Evolutionary conservation across 2,329 filamentous ascomycete species (phyloP).

Genomic region (Stagonosporopsis chrysanthemi): DNA sequence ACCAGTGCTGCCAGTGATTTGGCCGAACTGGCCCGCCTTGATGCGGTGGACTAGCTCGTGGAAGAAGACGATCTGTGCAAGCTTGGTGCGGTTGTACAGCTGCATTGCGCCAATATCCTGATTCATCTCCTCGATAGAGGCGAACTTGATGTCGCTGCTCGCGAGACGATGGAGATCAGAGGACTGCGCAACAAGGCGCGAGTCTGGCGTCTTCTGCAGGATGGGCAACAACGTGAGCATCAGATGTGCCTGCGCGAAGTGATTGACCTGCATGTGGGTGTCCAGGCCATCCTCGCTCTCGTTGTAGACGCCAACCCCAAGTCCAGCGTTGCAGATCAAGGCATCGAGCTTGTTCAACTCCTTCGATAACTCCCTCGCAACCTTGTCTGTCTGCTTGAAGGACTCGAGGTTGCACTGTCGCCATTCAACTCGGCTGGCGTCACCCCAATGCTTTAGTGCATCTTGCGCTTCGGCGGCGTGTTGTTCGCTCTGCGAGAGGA

Average conservation of each 20-base stretch:
- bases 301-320: slow-evolving; percentile 59
- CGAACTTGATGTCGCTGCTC: slow-evolving; percentile 52
- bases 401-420: slow-evolving; percentile 57
- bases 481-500: slow-evolving; percentile 59
- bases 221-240: slow-evolving; percentile 56
- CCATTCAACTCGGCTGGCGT: slow-evolving; percentile 55
- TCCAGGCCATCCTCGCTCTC: slow-evolving; percentile 61
- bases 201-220: slow-evolving; percentile 55
- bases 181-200: slow-evolving; percentile 58
- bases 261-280: slow-evolving; percentile 60
- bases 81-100: slow-evolving; percentile 60
- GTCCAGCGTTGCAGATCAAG: slow-evolving; percentile 59
- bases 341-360: slow-evolving; percentile 56
- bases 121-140: slow-evolving; percentile 58
- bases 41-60: slow-evolving; percentile 52
- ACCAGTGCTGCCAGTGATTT: slow-evolving; percentile 43
- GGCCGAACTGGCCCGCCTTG: slow-evolving; percentile 39
- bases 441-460: slow-evolving; percentile 54
- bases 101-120: slow-evolving; percentile 57
- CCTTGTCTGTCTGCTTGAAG: slow-evolving; percentile 55
- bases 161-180: slow-evolving; percentile 58
- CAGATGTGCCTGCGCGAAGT: slow-evolving; percentile 60
- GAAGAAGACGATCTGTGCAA: slow-evolving; percentile 58
- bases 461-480: slow-evolving; percentile 57
- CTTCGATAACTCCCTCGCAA: slow-evolving; percentile 54